Evolutionary conservation across 345 rosid genomes (phyloP), one percentile per base, ranked within the genome.

Genomic region (Eucalyptus sp.): DNA sequence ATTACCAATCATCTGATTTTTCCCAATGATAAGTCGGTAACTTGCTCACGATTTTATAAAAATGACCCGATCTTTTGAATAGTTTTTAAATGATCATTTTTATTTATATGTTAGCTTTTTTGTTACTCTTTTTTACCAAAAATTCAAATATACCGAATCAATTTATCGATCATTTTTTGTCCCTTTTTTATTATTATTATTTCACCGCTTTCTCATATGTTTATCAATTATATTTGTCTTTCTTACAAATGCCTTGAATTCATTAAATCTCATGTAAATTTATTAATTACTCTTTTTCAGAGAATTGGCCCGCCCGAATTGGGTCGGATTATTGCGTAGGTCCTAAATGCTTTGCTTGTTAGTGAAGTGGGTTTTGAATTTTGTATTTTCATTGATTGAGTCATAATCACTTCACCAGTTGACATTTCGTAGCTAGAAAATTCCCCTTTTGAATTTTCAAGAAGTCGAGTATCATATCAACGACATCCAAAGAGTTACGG

Each of bases 11-110:
- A n/a, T 7, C 6, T n/a, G 0, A 64, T n/a, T 64, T 14, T 2
- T 64, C 18, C 14, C 10, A 0, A 68, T 68, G 5, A 16, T 68
- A 68, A 68, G 25, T 9, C 3, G 0, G 7, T 68, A 33, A 68
- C 44, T 68, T 2, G 5, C 13, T 37, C 24, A 17, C 2, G 4
- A 2, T 17, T 37, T 37, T 37, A 10, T 10, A 43, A 37, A 37
- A 71, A 10, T 10, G 5, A 18, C 27, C 4, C 3, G 0, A 12
- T 71, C 8, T 37, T 37, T 71, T 37, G 46, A 71, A 37, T 41
- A 14, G 3, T 33, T 37, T 71, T 24, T 5, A 68, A 33, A 37
- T 22, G 9, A 18, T 10, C 44, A 0, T 9, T 16, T 33, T 71
- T 33, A n/a, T 4, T 33, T 31, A 10, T 71, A 43, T 10, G 1